A percentile compares a stretch with the other conserved stretches of the same genome.
Evolutionary conservation across 1,284 basidiomycete genomes (phyloP).

Genomic region (Malassezia equina): DNA sequence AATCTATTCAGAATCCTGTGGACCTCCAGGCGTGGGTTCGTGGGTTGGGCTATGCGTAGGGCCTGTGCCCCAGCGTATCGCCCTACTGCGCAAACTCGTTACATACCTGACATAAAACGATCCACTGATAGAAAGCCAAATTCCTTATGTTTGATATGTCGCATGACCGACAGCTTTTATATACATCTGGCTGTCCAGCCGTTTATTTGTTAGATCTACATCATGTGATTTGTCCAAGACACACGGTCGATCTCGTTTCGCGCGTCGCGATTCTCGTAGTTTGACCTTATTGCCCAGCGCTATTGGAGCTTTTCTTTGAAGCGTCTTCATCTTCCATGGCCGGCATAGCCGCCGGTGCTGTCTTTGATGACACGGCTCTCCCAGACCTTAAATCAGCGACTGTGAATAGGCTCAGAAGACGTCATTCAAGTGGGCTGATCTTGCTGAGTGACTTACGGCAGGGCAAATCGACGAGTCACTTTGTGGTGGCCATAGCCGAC

Average conservation of each 20-base stretch:
- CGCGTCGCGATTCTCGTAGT: neutral
- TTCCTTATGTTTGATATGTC: neutral
- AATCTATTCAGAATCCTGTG: constrained; percentile 23
- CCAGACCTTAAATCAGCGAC: neutral
- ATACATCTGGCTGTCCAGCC: no score
- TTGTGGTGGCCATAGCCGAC: constrained; percentile 48
- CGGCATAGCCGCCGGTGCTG: neutral
- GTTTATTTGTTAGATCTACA: neutral
- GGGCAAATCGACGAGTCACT: no score
- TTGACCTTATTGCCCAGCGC: neutral
- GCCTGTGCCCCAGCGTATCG: neutral
- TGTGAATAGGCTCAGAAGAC: neutral
- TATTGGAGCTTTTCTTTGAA: neutral
- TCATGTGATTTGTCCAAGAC: neutral
- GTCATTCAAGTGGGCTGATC: neutral
- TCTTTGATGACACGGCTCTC: neutral
- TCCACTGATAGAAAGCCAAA: neutral
- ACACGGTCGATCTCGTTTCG: neutral
- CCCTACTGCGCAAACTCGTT: neutral
- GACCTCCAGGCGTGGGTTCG: constrained; percentile 29
- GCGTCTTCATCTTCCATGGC: neutral
- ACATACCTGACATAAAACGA: neutral
- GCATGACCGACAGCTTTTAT: no score
- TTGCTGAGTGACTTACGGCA: neutral
- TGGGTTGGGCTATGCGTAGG: neutral